phyloP scores from a whole-genome alignment of 2,329 filamentous ascomycete species.

The Trichophyton rubrum region DNA sequence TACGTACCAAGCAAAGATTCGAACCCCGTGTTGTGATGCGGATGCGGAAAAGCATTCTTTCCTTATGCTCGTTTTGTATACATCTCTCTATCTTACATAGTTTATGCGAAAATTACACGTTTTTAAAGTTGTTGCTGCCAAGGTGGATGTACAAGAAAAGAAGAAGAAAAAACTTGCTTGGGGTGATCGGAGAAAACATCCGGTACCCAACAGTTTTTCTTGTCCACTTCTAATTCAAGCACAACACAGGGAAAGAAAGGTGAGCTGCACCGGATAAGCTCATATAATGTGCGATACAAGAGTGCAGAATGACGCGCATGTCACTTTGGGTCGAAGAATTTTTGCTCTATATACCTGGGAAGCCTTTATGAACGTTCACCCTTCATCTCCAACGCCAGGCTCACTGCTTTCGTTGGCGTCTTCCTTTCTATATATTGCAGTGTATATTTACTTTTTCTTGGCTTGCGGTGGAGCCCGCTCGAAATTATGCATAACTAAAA shows the following conservation, averaged over 20 bases:
- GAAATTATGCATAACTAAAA: slow-evolving; percentile 5
- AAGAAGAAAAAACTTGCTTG: background rate
- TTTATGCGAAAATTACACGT: background rate
- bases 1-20: background rate
- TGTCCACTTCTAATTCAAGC: background rate
- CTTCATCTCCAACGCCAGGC: background rate
- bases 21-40: slow-evolving; percentile 2
- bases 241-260: background rate
- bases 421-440: background rate
- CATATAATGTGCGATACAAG: background rate
- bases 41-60: background rate
- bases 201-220: background rate
- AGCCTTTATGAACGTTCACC: background rate
- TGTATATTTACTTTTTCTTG: background rate
- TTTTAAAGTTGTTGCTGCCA: slow-evolving; percentile 3
- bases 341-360: background rate
- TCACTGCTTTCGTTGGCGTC: background rate
- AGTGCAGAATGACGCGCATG: background rate
- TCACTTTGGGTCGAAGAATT: background rate
- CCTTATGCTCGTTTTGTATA: no score
- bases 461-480: background rate
- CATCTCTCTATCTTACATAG: background rate
- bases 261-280: background rate
- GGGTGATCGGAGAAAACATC: slow-evolving; percentile 1
- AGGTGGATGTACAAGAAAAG: background rate